Evolutionary conservation across 495 filamentous ascomycete genomes (phyloP), one percentile per base, ranked within the genome.

Genomic region (Aspergillus nanangensis): DNA sequence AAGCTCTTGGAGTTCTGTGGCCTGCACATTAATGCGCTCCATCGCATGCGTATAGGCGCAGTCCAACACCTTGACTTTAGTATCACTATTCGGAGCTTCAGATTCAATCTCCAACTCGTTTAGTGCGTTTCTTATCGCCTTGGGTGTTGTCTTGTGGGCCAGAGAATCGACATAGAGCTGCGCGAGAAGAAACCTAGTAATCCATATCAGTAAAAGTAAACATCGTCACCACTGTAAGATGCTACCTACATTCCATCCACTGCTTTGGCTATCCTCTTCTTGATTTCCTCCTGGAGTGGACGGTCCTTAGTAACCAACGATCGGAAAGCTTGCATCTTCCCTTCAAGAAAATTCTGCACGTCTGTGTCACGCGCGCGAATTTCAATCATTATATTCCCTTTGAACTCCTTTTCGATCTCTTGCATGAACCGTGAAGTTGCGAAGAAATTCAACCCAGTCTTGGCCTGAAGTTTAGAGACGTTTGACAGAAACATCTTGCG

Each of bases 161-260:
- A 83, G 55, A 3, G 69, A 69, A 14, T 73, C 65, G 10, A 78
- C 45, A 50, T 77, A 60, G 0, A 83, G 61, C 13, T 55, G 59
- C n/a, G 77, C 76, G 18, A 83, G 63, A 1, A 82, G 65, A 47
- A 83, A 81, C 73, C 77, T 74, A 1, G 13, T 36, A 15, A 2
- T 22, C 8, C 8, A 31, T 8, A 8, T 31, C 8, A 13, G 8
- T 31, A 8, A 13, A 31, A 13, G 24, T 42, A 41, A 44, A 23
- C 24, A 3, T 43, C 27, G 24, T 31, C 15, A 1, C 10, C 13
- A 0, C n/a, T 19, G 25, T 1, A 14, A 53, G 13, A 24, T 14
- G 40, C 3, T 39, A 60, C 62, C 13, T 63, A 75, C 73, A 73
- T 73, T 31, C 74, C 72, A 37, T 67, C 50, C 5, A 46, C 62